Evolutionary conservation across 257 asterid species (phyloP), one percentile per base, ranked within the genome.

Genomic region (Solanum paucissectum): DNA sequence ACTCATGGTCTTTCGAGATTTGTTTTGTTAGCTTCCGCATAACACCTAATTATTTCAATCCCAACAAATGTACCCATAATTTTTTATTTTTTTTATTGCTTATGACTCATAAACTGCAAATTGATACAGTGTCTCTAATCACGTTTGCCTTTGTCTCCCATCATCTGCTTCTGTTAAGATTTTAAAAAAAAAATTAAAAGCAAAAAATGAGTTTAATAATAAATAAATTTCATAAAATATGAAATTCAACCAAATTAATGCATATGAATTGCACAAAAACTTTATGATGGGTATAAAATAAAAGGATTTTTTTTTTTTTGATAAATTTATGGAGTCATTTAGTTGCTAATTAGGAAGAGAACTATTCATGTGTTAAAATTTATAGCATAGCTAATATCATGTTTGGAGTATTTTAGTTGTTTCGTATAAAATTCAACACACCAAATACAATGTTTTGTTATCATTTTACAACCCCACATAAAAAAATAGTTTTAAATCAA

Each of bases 1-100:
- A 16, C 23, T 52, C 1, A 1, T 52, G 2, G 0, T 0, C 4
- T 18, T 52, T 52, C 0, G 1, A 52, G 8, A 52, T 6, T 52
- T 16, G 0, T 52, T 52, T 52, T 6, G 62, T 0, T 52, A 2
- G 3, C 9, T 52, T 52, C 0, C 1, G 4, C n/a, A 2, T 52
- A 18, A 52, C 23, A 16, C 23, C 9, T 52, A 6, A 2, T 16
- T 52, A 52, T 52, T 52, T 52, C 0, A 0, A 52, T 52, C 4
- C 9, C 9, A 7, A 3, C 25, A 55, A 18, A 1, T 58, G 4
- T 58, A 58, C 7, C 29, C 55, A 44, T 44, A 81, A 8, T n/a
- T n/a, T n/a, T n/a, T n/a, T n/a, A n/a, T n/a, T 81, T 29, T 27
- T 46, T 29, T 5, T 44, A 82, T 49, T 79, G 32, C 29, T 44